Percentiles rank a stretch among this genome's conserved stretches.
Conservation (phyloP, 768 basidiomycete genomes). For the Phylloporus sp. region DNA sequence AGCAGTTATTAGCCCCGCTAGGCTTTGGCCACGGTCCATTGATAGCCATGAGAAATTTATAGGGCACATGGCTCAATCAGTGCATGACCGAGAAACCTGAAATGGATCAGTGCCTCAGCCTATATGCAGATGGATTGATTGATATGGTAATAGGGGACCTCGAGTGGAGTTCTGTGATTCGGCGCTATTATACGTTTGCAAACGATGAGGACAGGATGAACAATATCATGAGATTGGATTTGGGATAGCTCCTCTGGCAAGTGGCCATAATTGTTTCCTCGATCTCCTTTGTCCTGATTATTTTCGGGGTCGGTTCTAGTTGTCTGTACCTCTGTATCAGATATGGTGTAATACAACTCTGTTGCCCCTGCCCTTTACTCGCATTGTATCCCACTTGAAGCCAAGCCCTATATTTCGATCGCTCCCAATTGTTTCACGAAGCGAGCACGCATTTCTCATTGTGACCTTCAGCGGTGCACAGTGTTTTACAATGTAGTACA, state of each 20-base stretch:
- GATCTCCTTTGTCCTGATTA: slow-evolving; percentile 6
- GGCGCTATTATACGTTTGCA: slow-evolving; percentile 24
- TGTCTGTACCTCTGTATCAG: too few relatives aligned
- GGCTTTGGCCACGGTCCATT: slow-evolving; percentile 28
- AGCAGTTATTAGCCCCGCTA: slow-evolving; percentile 20
- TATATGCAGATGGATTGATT: slow-evolving; percentile 24
- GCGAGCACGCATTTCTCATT: too few relatives aligned
- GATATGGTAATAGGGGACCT: slow-evolving; percentile 27
- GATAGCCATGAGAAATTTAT: slow-evolving; percentile 20
- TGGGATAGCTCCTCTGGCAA: slow-evolving; percentile 1
- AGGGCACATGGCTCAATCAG: too few relatives aligned
- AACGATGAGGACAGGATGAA: slow-evolving; percentile 21
- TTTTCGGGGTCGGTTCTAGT: too few relatives aligned
- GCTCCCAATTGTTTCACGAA: too few relatives aligned
- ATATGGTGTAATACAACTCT: too few relatives aligned
- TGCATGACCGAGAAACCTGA: too few relatives aligned
- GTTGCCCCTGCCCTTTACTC: too few relatives aligned
- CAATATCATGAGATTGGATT: slow-evolving; percentile 15
- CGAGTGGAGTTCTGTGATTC: slow-evolving; percentile 25
- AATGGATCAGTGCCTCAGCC: slow-evolving; percentile 14
- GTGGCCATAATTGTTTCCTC: slow-evolving; percentile 1
- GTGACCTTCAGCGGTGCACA: too few relatives aligned
- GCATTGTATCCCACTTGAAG: too few relatives aligned
- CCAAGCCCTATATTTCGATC: too few relatives aligned
- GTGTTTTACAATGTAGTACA: too few relatives aligned